Base-by-base conservation (phyloP, 2,329 filamentous ascomycete genomes). In the Exutisphaerella laricina region DNA sequence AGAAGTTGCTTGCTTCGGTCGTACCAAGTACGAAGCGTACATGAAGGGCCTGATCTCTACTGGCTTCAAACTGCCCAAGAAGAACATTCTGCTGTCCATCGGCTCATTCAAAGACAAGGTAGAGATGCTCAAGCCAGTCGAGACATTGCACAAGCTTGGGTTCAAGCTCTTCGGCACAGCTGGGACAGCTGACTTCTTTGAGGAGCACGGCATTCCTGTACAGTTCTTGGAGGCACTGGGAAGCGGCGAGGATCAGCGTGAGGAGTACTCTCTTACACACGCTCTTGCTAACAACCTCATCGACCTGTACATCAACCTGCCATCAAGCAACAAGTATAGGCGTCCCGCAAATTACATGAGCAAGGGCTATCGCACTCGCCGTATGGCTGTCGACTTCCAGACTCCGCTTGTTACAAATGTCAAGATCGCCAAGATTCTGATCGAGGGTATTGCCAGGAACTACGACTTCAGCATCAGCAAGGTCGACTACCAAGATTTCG, bases 381-480 rank as follows among this genome's bases (percentile, higher is more conserved):
- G 92, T 66, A 96, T 98, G 89, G 92, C 92, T 25, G 92, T 98
- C 30, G 92, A 96, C 68, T 87, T 96, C 70, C 90, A 97, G 70
- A 94, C 92, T 41, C 92, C 92, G 45, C 73, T 98, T 48, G 90
- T 98, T 13, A 98, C 92, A 42, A 98, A 98, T 59, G 92, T 98
- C 66, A 98, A 98, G 78, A 97, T 96, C 63, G 92, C 92, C 46
- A 98, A 97, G 76, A 87, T 98, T 46, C 71, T 98, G 39, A 84
- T 98, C 40, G 92, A 98, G 70, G 92, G 90, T 16, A 86, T 98
- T 53, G 82, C 88, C 43, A 82, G 90, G 46, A 84, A 94, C 65
- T 95, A 88, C 62, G 82, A 89, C 55, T 75, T 98, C 41, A 81
- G 86, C 26, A 80, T 98, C 44, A 79, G 80, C 61, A 83, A 81